A percentile compares a stretch with the other conserved stretches of the same genome.
phyloP scores from a whole-genome alignment of 1,284 basidiomycete genomes.

The Boletus hoseneyae region DNA sequence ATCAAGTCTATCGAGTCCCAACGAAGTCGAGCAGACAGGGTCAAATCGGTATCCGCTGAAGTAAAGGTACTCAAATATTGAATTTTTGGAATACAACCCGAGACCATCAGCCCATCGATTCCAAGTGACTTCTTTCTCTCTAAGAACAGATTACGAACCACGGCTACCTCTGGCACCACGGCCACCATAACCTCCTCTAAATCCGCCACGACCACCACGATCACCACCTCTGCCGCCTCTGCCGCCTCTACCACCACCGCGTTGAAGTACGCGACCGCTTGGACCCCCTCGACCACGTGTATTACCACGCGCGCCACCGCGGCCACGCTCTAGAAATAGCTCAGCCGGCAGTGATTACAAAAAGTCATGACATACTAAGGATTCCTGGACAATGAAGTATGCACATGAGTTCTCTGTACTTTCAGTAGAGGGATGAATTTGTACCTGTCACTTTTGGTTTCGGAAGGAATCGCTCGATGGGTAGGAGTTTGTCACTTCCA shows the following conservation, averaged over 20 bases:
- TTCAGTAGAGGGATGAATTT: conserved; percentile 17
- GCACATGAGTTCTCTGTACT: conserved; percentile 3
- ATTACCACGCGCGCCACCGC: conserved; percentile 40
- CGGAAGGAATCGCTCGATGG: conserved; percentile 95
- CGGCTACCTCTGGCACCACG: conserved; percentile 45
- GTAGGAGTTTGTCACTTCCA: conserved; percentile 92
- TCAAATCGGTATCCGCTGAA: conserved; percentile 42
- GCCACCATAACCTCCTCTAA: conserved; percentile 41
- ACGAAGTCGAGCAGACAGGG: conserved; percentile 40
- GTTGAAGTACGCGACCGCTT: conserved; percentile 46
- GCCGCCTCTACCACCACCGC: conserved; percentile 39
- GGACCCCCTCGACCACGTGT: conserved; percentile 41
- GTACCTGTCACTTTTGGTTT: conserved; percentile 85
- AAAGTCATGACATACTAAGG: conserved; percentile 41
- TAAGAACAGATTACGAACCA: conserved; percentile 38
- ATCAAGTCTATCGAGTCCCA: conserved; percentile 45
- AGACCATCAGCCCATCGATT: not conserved
- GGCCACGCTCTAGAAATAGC: conserved; percentile 51
- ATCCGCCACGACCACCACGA: conserved; percentile 43
- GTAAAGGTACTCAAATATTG: conserved; percentile 46
- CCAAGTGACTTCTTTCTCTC: not conserved
- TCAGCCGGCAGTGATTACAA: conserved; percentile 2
- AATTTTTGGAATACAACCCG: conserved; percentile 7
- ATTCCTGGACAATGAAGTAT: conserved; percentile 36
- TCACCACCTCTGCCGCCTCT: conserved; percentile 42